Conservation (phyloP, 208 protist genomes). For the Leishmania braziliensis region DNA sequence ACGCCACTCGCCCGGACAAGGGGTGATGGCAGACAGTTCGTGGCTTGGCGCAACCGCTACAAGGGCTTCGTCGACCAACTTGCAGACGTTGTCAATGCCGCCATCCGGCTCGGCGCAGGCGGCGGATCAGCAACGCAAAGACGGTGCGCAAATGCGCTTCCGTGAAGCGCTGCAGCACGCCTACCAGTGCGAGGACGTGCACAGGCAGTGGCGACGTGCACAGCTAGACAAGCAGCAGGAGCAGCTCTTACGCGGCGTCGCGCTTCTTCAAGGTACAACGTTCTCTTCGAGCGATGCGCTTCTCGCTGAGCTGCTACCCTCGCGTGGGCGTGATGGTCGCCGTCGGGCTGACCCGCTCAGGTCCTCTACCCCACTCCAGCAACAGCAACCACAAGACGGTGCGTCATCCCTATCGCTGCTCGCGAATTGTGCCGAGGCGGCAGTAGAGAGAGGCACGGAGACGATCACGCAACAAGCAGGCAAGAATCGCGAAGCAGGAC, state of each 20-base stretch:
- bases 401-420: not conserved
- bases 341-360: not conserved
- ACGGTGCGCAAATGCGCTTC: slow-evolving; percentile 13
- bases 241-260: slow-evolving; percentile 10
- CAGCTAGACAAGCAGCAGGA: slow-evolving; percentile 11
- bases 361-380: not conserved
- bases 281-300: slow-evolving; percentile 1
- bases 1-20: not conserved
- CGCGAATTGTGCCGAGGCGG: not conserved
- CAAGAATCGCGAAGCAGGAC: not conserved
- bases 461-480: not conserved
- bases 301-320: not conserved
- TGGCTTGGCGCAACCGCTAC: not conserved
- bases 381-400: not conserved
- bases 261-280: slow-evolving; percentile 3
- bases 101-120: not conserved
- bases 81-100: not conserved
- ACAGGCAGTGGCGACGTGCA: slow-evolving; percentile 14
- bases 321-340: not conserved
- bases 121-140: not conserved
- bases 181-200: slow-evolving; percentile 26
- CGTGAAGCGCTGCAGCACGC: slow-evolving; percentile 24
- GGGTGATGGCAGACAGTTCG: not conserved
- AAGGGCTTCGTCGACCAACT: not conserved
- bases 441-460: not conserved